A percentile compares a stretch with the other conserved stretches of the same genome.
Conservation (phyloP, 805 yeast species). For the Candida saitoana region DNA sequence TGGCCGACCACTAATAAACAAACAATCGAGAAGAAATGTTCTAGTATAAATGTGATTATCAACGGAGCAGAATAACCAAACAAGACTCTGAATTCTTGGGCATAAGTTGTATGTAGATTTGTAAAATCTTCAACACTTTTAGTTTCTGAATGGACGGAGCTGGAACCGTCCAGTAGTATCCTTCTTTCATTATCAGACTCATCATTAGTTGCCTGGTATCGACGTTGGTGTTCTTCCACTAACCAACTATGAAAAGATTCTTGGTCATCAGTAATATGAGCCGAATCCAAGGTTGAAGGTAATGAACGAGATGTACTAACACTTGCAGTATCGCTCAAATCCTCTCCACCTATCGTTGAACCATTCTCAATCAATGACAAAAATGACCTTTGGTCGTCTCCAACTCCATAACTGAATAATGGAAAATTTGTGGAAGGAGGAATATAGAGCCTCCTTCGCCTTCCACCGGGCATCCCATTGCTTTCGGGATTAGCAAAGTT, state of each 20-base stretch:
- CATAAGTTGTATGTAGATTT: conserved; percentile 23
- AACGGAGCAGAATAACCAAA: conserved; percentile 35
- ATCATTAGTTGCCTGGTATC: conserved; percentile 22
- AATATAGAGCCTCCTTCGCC: conserved; percentile 38
- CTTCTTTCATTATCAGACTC: conserved; percentile 13
- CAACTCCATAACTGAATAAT: conserved; percentile 39
- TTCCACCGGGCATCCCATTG: conserved; percentile 28
- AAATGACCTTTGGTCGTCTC: conserved; percentile 42
- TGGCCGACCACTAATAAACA: conserved; percentile 43
- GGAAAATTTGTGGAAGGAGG: conserved; percentile 45
- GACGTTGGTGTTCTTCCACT: conserved; percentile 38
- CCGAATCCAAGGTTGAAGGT: conserved; percentile 38
- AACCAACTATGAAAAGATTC: conserved; percentile 43
- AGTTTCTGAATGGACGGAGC: conserved; percentile 1
- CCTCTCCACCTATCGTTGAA: conserved; percentile 24
- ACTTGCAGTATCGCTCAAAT: conserved; percentile 38
- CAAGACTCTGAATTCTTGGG: conserved; percentile 25
- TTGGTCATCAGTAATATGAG: conserved; percentile 31
- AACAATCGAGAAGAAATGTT: conserved; percentile 42
- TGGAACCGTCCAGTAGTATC: conserved; percentile 8
- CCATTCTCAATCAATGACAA: conserved; percentile 36
- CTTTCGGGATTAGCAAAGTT: conserved; percentile 38
- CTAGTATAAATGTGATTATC: conserved; percentile 38
- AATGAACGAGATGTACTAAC: conserved; percentile 38
- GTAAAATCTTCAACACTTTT: conserved; percentile 27